phyloP scores from a whole-genome alignment of 1,284 basidiomycete species.

The Thelephora terrestris region DNA sequence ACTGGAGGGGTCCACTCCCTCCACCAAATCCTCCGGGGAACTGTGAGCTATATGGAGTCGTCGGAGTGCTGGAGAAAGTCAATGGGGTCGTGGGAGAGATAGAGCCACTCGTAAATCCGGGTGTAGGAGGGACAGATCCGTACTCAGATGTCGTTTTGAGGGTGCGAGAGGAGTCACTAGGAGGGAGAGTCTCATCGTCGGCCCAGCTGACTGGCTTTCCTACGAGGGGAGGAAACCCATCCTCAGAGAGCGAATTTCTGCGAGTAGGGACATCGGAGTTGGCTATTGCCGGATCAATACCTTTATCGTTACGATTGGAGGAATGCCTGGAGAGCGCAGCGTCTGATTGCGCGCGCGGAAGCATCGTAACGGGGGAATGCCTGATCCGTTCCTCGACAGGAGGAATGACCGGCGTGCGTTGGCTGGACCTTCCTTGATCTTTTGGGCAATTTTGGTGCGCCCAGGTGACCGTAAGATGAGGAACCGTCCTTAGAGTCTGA shows the following conservation, averaged over 20 bases:
- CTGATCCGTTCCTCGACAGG: no score
- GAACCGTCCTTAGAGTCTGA: slow-evolving; percentile 56
- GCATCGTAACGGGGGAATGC: no score
- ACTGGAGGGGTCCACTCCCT: slow-evolving; percentile 17
- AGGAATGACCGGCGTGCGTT: no score
- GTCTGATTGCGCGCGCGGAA: no score
- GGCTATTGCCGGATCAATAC: no score
- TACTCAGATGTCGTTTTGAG: background rate
- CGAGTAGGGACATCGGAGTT: no score
- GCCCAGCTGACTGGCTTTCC: background rate
- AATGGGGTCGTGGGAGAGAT: slow-evolving; percentile 40
- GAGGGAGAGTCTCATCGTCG: background rate
- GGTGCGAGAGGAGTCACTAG: background rate
- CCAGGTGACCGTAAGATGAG: slow-evolving; percentile 69
- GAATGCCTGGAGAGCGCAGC: no score
- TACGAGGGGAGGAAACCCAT: background rate
- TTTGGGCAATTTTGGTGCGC: slow-evolving; percentile 36
- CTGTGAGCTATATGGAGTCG: slow-evolving; percentile 11
- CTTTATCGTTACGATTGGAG: no score
- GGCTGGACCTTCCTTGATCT: no score
- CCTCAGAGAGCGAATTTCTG: background rate
- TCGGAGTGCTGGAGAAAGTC: slow-evolving; percentile 24
- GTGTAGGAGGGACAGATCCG: slow-evolving; percentile 30
- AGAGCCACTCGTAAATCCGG: slow-evolving; percentile 36
- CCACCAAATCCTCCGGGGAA: slow-evolving; percentile 11